A percentile compares a stretch with the other conserved stretches of the same genome.
Evolutionary conservation across 179 eudicot species (phyloP).

Genomic region (Corrigiola litoralis): DNA sequence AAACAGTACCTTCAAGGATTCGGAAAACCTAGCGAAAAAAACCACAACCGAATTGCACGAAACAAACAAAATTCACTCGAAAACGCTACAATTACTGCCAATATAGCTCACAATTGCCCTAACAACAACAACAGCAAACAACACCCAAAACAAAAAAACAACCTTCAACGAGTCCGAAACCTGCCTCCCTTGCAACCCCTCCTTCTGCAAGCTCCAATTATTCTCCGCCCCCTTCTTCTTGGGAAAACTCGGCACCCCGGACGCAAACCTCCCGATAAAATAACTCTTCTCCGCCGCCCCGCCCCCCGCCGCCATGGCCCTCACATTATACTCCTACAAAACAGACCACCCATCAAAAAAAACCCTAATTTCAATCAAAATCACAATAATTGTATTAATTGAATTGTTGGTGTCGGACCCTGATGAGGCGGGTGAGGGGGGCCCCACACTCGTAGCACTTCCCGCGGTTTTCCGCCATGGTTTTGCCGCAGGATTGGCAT

Average conservation of each 20-base stretch:
- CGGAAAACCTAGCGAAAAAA: too few species aligned
- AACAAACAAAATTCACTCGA: too few species aligned
- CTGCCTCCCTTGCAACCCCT: constrained; percentile 81
- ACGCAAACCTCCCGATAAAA: constrained; percentile 77
- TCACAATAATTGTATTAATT: not conserved
- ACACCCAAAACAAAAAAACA: not conserved
- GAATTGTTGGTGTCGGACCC: constrained; percentile 32
- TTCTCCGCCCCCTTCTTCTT: constrained; percentile 80
- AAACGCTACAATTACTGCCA: not conserved
- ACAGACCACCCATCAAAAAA: not conserved
- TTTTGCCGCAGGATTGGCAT: constrained; percentile 68
- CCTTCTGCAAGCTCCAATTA: constrained; percentile 82
- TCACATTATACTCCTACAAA: constrained; percentile 81
- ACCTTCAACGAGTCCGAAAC: constrained; percentile 62
- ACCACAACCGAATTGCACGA: too few species aligned
- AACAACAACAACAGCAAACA: not conserved
- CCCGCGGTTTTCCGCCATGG: constrained; percentile 66
- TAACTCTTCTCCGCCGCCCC: constrained; percentile 71
- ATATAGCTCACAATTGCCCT: not conserved
- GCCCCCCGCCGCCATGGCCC: too few species aligned
- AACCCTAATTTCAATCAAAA: not conserved
- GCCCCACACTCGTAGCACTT: constrained; percentile 71
- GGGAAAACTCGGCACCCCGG: constrained; percentile 80
- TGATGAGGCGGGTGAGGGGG: constrained; percentile 64
- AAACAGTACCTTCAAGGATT: too few species aligned